Evolutionary conservation across 139 green algal species (phyloP), one percentile per base, ranked within the genome.

Genomic region (Zygnema circumcarinatum): DNA sequence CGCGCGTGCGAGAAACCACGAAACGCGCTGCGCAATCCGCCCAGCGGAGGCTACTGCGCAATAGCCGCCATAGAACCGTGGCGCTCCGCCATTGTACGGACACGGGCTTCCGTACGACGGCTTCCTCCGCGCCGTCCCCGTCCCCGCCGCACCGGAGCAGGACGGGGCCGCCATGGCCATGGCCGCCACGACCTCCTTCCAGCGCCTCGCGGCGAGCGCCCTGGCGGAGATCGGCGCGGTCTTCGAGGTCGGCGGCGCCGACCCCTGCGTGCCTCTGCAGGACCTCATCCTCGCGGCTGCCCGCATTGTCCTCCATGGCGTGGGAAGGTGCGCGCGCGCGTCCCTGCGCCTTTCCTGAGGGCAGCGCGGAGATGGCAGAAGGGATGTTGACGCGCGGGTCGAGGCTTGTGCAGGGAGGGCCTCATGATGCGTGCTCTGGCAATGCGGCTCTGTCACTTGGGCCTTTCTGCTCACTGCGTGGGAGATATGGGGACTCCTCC

Each of bases 391-490:
- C n/a, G n/a, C n/a, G n/a, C n/a, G n/a, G n/a, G n/a, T n/a, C n/a
- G n/a, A n/a, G 47, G 47, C 16, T 62, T 78, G 69, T 41, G 69
- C 79, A 89, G 84, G 83, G 81, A 89, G 32, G 84, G 84, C 25
- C 33, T 89, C 3, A 87, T 89, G 84, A 78, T 89, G 84, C 81
- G 84, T 20, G 75, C 33, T 52, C 38, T 89, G 20, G 84, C 84
- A 22, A 89, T 89, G 84, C 76, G 80, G 1, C 36, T 89, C 42
- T 89, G 42, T 20, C 84, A 89, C 29, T 79, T 89, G 32, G 84
- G 84, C 52, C 33, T 88, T 20, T 52, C 85, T 31, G 84, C 78
- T 20, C 40, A 40, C 33, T 40, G 85, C 25, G 80, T 89, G 0
- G 84, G 84, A 85, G 84, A 89, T 62, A 90, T 89, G 84, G 33